Conservation (phyloP, 2,329 filamentous ascomycete genomes). For the Pestalotiopsis sp. region DNA sequence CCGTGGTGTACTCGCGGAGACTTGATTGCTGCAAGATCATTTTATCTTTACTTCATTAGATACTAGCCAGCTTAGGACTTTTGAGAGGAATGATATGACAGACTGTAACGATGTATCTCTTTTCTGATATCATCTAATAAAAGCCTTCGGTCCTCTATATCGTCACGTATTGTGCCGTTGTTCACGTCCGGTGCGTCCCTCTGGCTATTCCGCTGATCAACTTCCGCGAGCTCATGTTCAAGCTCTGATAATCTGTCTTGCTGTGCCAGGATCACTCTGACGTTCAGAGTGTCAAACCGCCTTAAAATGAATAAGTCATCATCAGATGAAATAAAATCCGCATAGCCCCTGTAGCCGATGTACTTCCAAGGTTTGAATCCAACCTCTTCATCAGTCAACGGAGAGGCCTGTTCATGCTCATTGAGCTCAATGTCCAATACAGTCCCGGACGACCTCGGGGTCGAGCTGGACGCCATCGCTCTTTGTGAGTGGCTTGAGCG, state of each 20-base stretch:
- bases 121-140: background rate
- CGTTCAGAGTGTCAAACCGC: slow-evolving; percentile 33
- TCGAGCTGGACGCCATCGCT: background rate
- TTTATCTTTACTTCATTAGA: background rate
- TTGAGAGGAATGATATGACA: background rate
- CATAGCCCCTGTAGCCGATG: background rate
- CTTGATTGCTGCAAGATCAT: background rate
- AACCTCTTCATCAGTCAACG: background rate
- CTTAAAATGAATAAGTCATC: slow-evolving; percentile 34
- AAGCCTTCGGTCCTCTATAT: slow-evolving; percentile 19
- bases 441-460: background rate
- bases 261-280: slow-evolving; percentile 31
- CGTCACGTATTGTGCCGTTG: slow-evolving; percentile 31
- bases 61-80: no score
- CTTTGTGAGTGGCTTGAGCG: background rate
- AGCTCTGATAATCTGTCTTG: slow-evolving; percentile 36
- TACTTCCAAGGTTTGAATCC: background rate
- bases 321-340: slow-evolving; percentile 15
- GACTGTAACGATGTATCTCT: background rate
- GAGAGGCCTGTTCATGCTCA: background rate
- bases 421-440: background rate
- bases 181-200: slow-evolving; percentile 12
- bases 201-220: background rate
- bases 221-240: slow-evolving; percentile 21
- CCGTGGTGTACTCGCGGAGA: background rate